phyloP scores from a whole-genome alignment of 2,329 filamentous ascomycete genomes.

The Xylaria sp. region DNA sequence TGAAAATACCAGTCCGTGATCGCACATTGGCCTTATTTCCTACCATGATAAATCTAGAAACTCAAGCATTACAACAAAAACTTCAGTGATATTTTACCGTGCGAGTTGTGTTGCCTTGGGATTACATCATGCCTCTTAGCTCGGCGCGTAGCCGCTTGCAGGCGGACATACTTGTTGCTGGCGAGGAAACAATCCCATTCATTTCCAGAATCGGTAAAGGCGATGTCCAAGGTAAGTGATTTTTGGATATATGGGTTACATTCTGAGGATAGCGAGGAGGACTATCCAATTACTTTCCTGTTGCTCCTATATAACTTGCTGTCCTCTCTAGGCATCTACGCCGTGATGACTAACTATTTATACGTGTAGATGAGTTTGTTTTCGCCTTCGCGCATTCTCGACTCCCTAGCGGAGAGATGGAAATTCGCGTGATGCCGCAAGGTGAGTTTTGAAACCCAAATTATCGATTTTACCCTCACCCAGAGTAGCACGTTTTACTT shows the following conservation, averaged over 20 bases:
- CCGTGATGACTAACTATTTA: background rate
- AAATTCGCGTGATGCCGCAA: conserved; percentile 53
- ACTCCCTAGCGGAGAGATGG: conserved; percentile 45
- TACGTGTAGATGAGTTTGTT: conserved; percentile 66
- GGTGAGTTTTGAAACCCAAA: conserved; percentile 43
- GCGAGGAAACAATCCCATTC: conserved; percentile 33
- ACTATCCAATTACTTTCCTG: background rate
- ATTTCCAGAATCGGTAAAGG: conserved; percentile 67
- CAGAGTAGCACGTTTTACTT: background rate
- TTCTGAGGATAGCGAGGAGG: background rate
- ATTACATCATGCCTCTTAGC: conserved; percentile 38
- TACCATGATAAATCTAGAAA: background rate
- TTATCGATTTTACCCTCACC: background rate
- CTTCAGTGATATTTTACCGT: background rate
- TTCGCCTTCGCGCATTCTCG: conserved; percentile 61
- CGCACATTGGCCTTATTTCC: background rate
- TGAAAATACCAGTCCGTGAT: background rate
- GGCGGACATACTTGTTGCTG: conserved; percentile 42
- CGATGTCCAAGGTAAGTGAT: conserved; percentile 64
- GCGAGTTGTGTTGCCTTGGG: background rate
- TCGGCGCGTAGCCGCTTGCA: conserved; percentile 37
- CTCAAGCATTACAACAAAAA: background rate
- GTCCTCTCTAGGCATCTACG: background rate
- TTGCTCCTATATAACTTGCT: background rate
- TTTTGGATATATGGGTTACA: background rate